Evolutionary conservation across 2,329 filamentous ascomycete species (phyloP).

Genomic region (Biscogniauxia sp.): DNA sequence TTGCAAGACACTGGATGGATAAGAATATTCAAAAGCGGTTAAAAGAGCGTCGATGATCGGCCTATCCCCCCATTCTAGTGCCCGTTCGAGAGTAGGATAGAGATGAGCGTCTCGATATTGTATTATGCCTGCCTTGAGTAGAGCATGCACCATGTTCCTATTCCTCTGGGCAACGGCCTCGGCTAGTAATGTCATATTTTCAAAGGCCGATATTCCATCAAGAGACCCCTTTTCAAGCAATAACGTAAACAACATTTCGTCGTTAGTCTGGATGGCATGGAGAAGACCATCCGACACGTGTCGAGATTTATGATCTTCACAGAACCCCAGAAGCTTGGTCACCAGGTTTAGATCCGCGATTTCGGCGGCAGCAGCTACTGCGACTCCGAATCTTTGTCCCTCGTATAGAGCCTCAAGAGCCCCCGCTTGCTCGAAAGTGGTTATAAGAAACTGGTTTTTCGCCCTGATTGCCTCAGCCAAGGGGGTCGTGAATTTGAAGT

Average conservation of each 20-base stretch:
- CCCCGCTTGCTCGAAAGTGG: neutral
- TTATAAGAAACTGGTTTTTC: neutral
- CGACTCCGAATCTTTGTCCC: neutral
- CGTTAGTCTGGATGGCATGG: neutral
- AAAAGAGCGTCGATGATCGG: neutral
- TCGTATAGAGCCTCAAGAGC: neutral
- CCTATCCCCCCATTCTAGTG: neutral
- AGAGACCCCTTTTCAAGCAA: neutral
- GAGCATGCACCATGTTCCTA: neutral
- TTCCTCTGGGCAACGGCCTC: neutral
- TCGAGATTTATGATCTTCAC: neutral
- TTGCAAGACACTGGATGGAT: too few species aligned
- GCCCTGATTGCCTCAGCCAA: neutral
- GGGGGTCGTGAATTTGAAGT: neutral
- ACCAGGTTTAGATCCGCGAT: neutral
- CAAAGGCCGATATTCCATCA: neutral
- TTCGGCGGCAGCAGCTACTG: neutral
- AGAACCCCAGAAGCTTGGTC: neutral
- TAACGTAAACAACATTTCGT: neutral
- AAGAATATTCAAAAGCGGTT: neutral
- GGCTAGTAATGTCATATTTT: neutral
- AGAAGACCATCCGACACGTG: neutral
- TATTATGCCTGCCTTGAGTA: neutral
- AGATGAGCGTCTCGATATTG: too few species aligned
- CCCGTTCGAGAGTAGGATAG: neutral